These are phyloP conservation scores for Typha latifolia DNA, from an alignment of 176 grass and related monocot genomes.

Conservation along the genomic window DNA sequence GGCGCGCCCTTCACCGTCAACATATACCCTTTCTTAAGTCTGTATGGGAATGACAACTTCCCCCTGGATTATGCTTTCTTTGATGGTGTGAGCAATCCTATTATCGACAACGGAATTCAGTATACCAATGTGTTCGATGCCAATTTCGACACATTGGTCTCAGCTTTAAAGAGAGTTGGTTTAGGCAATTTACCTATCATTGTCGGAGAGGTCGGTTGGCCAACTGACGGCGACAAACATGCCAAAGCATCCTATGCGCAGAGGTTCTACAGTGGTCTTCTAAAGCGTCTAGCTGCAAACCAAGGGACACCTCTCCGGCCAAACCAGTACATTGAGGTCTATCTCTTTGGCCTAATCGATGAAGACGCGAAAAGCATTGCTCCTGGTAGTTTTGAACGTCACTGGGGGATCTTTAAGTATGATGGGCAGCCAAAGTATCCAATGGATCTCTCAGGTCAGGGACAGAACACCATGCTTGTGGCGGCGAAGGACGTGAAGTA, in stretches of 20 bases:
- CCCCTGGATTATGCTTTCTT: slow-evolving; percentile 89
- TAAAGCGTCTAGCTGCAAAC: slow-evolving; percentile 40
- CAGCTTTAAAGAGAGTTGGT: slow-evolving; percentile 45
- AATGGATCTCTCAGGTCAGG: slow-evolving; percentile 53
- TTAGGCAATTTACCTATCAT: slow-evolving; percentile 57
- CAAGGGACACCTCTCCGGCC: slow-evolving; percentile 59
- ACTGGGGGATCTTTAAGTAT: slow-evolving; percentile 81
- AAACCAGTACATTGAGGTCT: slow-evolving; percentile 76
- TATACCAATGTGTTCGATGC: slow-evolving; percentile 48
- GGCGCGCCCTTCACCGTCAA: slow-evolving; percentile 78
- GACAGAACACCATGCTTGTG: slow-evolving; percentile 24
- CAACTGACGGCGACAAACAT: slow-evolving; percentile 75
- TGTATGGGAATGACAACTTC: slow-evolving; percentile 67
- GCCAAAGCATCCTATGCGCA: slow-evolving; percentile 47
- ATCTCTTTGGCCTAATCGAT: slow-evolving; percentile 76
- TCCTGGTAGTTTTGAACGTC: slow-evolving; percentile 79
- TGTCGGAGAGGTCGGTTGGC: slow-evolving; percentile 95
- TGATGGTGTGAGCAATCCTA: slow-evolving; percentile 40
- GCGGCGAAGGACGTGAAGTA: slow-evolving; percentile 39
- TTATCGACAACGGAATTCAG: slow-evolving; percentile 32
- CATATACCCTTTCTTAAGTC: slow-evolving; percentile 84
- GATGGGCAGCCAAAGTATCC: slow-evolving; percentile 84
- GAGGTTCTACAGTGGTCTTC: slow-evolving; percentile 73
- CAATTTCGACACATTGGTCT: slow-evolving; percentile 50
- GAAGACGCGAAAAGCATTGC: slow-evolving; percentile 85